A percentile compares a stretch with the other conserved stretches of the same genome.
Conservation (phyloP, 2,329 filamentous ascomycete species). For the Paecilomyces formosus region DNA sequence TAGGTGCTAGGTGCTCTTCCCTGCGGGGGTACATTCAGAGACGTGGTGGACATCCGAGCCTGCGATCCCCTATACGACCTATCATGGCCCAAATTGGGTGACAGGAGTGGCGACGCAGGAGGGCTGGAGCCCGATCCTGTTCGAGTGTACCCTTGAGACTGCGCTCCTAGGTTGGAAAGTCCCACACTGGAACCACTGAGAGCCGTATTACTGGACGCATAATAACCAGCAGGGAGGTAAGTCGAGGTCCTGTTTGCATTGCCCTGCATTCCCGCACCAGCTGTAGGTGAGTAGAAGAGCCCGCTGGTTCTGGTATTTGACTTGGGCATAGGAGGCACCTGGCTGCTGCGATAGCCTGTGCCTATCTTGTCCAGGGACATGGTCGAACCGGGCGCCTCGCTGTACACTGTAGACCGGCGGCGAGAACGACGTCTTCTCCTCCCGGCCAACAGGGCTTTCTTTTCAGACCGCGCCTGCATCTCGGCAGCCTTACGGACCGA, state of each 20-base stretch:
- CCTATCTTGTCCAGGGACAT: constrained; percentile 50
- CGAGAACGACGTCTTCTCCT: constrained; percentile 25
- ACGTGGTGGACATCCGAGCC: constrained; percentile 44
- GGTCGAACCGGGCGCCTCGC: constrained; percentile 26
- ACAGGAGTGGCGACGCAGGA: constrained; percentile 57
- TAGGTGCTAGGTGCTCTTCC: constrained; percentile 80
- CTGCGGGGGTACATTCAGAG: constrained; percentile 56
- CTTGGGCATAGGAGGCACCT: constrained; percentile 23
- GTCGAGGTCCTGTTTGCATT: constrained; percentile 61
- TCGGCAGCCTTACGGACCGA: constrained; percentile 81
- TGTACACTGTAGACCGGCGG: constrained; percentile 27
- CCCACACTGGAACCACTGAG: constrained; percentile 35
- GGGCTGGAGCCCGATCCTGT: constrained; percentile 48
- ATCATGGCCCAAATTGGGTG: constrained; percentile 35
- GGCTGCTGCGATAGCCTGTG: constrained; percentile 26
- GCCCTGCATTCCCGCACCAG: constrained; percentile 50
- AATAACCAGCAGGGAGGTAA: constrained; percentile 87
- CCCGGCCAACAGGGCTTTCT: constrained; percentile 55
- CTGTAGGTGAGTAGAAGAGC: constrained; percentile 94
- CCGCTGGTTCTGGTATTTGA: constrained; percentile 55
- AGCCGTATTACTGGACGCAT: constrained; percentile 60
- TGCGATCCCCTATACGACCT: constrained; percentile 22
- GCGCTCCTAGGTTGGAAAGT: constrained; percentile 54
- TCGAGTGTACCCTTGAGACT: constrained; percentile 47
- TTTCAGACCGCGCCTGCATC: constrained; percentile 61